Evolutionary conservation across 352 stramenopile species (phyloP), one percentile per base, ranked within the genome.

Genomic region (Achlya hypogyna): DNA sequence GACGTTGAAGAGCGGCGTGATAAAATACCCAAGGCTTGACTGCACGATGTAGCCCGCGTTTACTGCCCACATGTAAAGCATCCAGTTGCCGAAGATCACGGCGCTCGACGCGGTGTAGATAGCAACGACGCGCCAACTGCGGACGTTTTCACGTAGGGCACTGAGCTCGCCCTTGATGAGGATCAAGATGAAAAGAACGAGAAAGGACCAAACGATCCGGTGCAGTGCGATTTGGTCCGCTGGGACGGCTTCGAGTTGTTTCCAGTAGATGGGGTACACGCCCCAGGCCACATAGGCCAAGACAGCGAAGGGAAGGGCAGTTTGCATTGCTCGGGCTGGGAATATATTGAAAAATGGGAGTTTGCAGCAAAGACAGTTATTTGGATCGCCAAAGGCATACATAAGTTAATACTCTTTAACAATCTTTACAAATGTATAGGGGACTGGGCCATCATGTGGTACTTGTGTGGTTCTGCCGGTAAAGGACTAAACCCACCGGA

Each of bases 151-250:
- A 34, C 45, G 51, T n/a, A 56, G 58, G 20, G 40, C 35, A 5
- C 9, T 56, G 27, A 28, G 58, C 12, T 67, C 35, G 25, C 20
- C 9, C 18, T 38, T 20, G 27, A 18, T n/a, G 22, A 49, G 14
- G 16, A 67, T 20, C 4, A 67, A 25, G 22, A 23, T 6, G 25
- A 67, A 5, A 10, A 67, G 45, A 4, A 67, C 6, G 18, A 56
- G 29, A n/a, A 67, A 58, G 14, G 60, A 67, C 60, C 60, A 67
- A 5, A 58, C 60, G 22, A 67, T 40, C 16, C 60, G 60, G 38
- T 67, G 60, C 28, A n/a, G 6, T 0, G 31, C 20, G 27, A 67
- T 25, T 38, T 67, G 38, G 18, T 58, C 18, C 8, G 45, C 16
- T 28, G 45, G 45, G 12, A 67, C 60, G 18, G n/a, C n/a, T 6